phyloP scores from a whole-genome alignment of 441 rosid species.

The Adansonia madagascariensis region DNA sequence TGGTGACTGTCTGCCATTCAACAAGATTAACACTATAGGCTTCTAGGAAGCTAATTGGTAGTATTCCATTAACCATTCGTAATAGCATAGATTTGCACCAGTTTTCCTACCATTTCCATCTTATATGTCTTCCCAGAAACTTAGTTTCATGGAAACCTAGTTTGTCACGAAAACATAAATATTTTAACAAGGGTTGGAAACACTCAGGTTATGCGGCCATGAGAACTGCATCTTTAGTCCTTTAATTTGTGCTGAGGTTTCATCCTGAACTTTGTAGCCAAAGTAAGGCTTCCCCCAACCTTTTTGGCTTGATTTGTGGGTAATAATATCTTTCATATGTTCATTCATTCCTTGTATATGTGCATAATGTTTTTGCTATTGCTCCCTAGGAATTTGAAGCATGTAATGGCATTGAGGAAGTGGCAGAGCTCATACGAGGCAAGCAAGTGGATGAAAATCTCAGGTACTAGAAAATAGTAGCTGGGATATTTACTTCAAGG shows the following conservation, averaged over 20 bases:
- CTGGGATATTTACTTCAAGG: neutral
- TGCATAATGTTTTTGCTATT: slow-evolving; percentile 27
- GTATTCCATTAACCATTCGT: too few relatives aligned
- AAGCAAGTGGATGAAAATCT: slow-evolving; percentile 90
- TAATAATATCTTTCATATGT: slow-evolving; percentile 1
- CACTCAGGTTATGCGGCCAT: neutral
- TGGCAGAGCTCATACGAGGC: slow-evolving; percentile 74
- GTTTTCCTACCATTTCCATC: slow-evolving; percentile 1
- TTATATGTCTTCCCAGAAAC: slow-evolving; percentile 12
- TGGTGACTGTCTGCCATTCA: neutral
- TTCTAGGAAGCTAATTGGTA: slow-evolving; percentile 6
- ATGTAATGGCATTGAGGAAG: slow-evolving; percentile 84
- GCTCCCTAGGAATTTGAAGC: slow-evolving; percentile 72
- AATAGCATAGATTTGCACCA: neutral
- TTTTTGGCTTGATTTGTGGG: neutral
- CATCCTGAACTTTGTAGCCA: slow-evolving; percentile 16
- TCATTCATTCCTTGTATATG: slow-evolving; percentile 8
- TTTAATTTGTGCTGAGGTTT: neutral
- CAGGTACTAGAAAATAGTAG: slow-evolving; percentile 44
- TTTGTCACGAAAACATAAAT: neutral
- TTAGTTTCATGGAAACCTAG: neutral
- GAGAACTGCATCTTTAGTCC: neutral
- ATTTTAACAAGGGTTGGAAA: neutral
- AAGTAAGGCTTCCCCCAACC: neutral
- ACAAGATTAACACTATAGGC: neutral